phyloP scores from a whole-genome alignment of 2,329 filamentous ascomycete species.

The Berkeleyomyces rouxiae region DNA sequence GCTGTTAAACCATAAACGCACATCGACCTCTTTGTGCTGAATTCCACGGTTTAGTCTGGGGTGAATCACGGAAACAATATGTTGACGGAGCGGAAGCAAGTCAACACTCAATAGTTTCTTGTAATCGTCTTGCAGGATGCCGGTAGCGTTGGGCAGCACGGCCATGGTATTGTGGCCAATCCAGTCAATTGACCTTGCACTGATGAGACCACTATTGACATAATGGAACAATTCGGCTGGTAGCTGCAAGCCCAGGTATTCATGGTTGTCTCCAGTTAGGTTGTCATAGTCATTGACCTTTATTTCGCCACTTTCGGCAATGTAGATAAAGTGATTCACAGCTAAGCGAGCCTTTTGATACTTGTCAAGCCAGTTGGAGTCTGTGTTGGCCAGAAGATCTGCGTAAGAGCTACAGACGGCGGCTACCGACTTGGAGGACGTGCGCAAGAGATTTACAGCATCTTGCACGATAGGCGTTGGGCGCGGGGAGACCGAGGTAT shows the following conservation, averaged over 20 bases:
- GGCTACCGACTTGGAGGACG: slow-evolving; percentile 52
- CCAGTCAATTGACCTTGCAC: slow-evolving; percentile 63
- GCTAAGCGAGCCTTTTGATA: slow-evolving; percentile 76
- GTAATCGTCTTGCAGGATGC: slow-evolving; percentile 65
- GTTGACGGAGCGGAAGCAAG: slow-evolving; percentile 57
- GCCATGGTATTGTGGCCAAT: slow-evolving; percentile 65
- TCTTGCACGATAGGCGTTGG: slow-evolving; percentile 51
- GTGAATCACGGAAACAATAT: slow-evolving; percentile 61
- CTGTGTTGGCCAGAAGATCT: slow-evolving; percentile 56
- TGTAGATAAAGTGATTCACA: slow-evolving; percentile 73
- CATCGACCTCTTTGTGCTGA: slow-evolving; percentile 57
- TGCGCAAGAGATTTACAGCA: slow-evolving; percentile 58
- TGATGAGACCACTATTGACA: slow-evolving; percentile 65
- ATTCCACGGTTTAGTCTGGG: slow-evolving; percentile 71
- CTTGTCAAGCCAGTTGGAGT: slow-evolving; percentile 64
- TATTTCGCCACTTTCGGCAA: slow-evolving; percentile 61
- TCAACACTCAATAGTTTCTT: slow-evolving; percentile 59
- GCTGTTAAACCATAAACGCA: slow-evolving; percentile 72
- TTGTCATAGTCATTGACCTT: slow-evolving; percentile 55
- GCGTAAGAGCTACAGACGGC: slow-evolving; percentile 61
- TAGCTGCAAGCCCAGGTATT: slow-evolving; percentile 78
- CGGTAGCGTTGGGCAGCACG: slow-evolving; percentile 71
- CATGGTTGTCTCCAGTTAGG: slow-evolving; percentile 68
- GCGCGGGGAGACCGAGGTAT: slow-evolving; percentile 34
- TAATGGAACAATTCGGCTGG: slow-evolving; percentile 86